These are phyloP conservation scores for Agrostemma githago DNA, from an alignment of 148 eudicot genomes.

Conservation along the genomic window DNA sequence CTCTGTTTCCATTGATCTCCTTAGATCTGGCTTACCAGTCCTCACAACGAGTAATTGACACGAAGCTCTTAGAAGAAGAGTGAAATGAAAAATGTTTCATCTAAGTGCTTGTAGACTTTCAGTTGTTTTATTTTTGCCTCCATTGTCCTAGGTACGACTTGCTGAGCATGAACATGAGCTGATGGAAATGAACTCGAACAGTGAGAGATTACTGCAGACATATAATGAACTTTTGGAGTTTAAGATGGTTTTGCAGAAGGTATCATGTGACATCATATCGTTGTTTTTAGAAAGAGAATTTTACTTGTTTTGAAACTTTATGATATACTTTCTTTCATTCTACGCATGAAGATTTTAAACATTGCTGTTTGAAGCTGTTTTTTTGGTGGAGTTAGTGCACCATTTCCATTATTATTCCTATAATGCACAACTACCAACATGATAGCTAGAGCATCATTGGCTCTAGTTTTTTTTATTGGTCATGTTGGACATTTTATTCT, in stretches of 20 bases:
- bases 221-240: slow-evolving; percentile 90
- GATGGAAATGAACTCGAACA: slow-evolving; percentile 82
- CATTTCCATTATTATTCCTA: background rate
- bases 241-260: slow-evolving; percentile 96
- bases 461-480: background rate
- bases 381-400: background rate
- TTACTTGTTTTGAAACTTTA: background rate
- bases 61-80: background rate
- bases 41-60: background rate
- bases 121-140: slow-evolving; percentile 13
- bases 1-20: background rate
- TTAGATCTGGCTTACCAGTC: background rate
- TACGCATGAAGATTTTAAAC: background rate
- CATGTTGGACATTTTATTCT: background rate
- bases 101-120: slow-evolving; percentile 9
- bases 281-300: background rate
- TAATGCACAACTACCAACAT: background rate
- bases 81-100: background rate
- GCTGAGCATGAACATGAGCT: slow-evolving; percentile 94
- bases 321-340: background rate
- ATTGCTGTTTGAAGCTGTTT: background rate
- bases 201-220: slow-evolving; percentile 71
- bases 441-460: background rate
- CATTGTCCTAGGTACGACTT: slow-evolving; percentile 56
- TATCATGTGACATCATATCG: slow-evolving; percentile 22